phyloP scores from a whole-genome alignment of 495 filamentous ascomycete species.

The Amphirosellinia nigrospora region DNA sequence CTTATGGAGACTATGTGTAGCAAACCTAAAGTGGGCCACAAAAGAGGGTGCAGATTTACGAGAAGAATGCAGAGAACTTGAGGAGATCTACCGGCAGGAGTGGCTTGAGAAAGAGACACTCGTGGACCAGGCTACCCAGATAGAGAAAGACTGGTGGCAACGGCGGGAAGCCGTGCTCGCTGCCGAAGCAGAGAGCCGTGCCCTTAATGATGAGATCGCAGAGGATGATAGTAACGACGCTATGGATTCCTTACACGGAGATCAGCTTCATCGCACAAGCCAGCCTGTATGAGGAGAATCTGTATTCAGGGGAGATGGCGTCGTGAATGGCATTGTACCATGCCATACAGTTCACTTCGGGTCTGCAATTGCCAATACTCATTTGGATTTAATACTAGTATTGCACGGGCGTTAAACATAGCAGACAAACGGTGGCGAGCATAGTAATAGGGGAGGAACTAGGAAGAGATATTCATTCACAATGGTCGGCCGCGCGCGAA shows the following conservation, averaged over 20 bases:
- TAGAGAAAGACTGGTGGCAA: constrained; percentile 57
- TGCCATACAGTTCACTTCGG: background rate
- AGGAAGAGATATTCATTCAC: background rate
- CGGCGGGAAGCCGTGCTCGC: constrained; percentile 51
- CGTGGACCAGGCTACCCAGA: constrained; percentile 59
- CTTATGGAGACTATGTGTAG: constrained; percentile 73
- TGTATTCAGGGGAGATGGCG: background rate
- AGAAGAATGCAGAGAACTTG: constrained; percentile 66
- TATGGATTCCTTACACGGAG: constrained; percentile 9
- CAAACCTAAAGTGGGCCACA: constrained; percentile 82
- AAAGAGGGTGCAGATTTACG: constrained; percentile 69
- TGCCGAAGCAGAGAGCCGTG: constrained; percentile 38
- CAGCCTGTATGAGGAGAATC: constrained; percentile 11
- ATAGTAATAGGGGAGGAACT: background rate
- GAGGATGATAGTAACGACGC: constrained; percentile 24
- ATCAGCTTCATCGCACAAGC: constrained; percentile 3
- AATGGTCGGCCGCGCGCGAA: background rate
- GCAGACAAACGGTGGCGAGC: background rate
- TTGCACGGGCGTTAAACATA: background rate
- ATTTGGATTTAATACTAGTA: background rate
- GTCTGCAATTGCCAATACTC: background rate
- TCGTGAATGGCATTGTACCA: background rate
- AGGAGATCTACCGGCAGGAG: constrained; percentile 72
- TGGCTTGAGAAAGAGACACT: constrained; percentile 84
- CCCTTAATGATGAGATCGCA: background rate